Evolutionary conservation across 805 yeast species (phyloP).

Genomic region (Wickerhamomyces kurtzmanii): DNA sequence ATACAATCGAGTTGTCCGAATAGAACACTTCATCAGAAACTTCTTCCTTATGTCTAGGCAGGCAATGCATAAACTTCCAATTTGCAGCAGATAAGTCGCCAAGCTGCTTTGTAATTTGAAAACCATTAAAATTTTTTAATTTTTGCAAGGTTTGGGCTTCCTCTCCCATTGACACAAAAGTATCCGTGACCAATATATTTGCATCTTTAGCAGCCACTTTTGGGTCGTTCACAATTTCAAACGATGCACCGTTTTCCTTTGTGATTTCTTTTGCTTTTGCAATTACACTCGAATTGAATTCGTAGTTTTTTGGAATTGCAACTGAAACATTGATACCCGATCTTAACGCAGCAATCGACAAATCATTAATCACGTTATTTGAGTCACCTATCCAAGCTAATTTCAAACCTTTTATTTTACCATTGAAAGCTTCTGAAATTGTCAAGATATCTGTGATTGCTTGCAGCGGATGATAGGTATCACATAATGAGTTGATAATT

Average conservation of each 20-base stretch:
- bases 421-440: conserved; percentile 67
- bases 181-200: conserved; percentile 85
- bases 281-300: conserved; percentile 47
- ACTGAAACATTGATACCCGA: conserved; percentile 74
- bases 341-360: conserved; percentile 80
- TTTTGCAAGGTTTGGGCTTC: conserved; percentile 68
- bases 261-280: conserved; percentile 45
- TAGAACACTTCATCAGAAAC: conserved; percentile 92
- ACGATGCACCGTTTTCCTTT: conserved; percentile 34
- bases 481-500: conserved; percentile 89
- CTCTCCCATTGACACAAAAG: conserved; percentile 98
- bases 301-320: conserved; percentile 75
- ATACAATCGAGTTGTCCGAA: conserved; percentile 73
- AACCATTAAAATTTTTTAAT: conserved; percentile 75
- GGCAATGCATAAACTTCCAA: conserved; percentile 96
- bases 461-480: conserved; percentile 88
- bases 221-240: conserved; percentile 66
- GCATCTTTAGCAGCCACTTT: conserved; percentile 63
- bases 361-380: conserved; percentile 90
- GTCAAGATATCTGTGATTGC: conserved; percentile 89
- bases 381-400: conserved; percentile 96
- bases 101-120: conserved; percentile 69
- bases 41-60: conserved; percentile 93
- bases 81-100: conserved; percentile 48
- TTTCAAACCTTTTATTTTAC: conserved; percentile 45